These are phyloP conservation scores for Sugiyamaella chiloensis DNA, from an alignment of 805 yeast genomes.

Conservation along the genomic window DNA sequence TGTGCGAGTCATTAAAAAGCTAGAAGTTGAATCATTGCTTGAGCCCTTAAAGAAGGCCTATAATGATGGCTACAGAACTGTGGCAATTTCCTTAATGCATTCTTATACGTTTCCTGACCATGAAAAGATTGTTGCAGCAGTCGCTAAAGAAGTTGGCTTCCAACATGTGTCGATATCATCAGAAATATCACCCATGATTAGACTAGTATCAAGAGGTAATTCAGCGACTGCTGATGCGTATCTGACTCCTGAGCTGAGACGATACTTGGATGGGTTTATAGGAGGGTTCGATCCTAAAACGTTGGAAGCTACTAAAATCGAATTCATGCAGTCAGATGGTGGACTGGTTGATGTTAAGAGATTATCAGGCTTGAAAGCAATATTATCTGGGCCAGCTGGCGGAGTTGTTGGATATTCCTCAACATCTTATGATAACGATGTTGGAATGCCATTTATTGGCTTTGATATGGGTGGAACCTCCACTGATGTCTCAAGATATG, in stretches of 20 bases:
- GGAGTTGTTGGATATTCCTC: conserved; percentile 92
- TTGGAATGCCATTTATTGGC: conserved; percentile 65
- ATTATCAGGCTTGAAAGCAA: conserved; percentile 85
- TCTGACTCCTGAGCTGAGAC: conserved; percentile 71
- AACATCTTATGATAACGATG: conserved; percentile 56
- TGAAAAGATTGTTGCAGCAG: conserved; percentile 54
- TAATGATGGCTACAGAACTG: conserved; percentile 58
- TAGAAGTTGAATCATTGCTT: conserved; percentile 45
- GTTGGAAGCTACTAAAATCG: conserved; percentile 33
- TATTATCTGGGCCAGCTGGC: conserved; percentile 95
- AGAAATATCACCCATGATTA: conserved; percentile 74
- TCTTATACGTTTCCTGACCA: conserved; percentile 71
- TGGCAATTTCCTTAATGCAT: conserved; percentile 71
- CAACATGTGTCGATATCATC: conserved; percentile 64
- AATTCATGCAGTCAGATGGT: conserved; percentile 95
- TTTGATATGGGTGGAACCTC: conserved; percentile 93
- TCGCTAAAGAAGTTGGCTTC: conserved; percentile 70
- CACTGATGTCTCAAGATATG: conserved; percentile 75
- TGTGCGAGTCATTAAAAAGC: conserved; percentile 52
- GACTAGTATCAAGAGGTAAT: conserved; percentile 68
- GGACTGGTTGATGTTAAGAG: conserved; percentile 81
- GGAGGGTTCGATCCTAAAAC: conserved; percentile 54
- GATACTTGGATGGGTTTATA: conserved; percentile 61
- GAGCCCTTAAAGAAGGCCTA: conserved; percentile 44
- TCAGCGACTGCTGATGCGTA: conserved; percentile 82